A percentile compares a stretch with the other conserved stretches of the same genome.
Evolutionary conservation across 441 rosid genomes (phyloP).

Genomic region (Sinapis alba): DNA sequence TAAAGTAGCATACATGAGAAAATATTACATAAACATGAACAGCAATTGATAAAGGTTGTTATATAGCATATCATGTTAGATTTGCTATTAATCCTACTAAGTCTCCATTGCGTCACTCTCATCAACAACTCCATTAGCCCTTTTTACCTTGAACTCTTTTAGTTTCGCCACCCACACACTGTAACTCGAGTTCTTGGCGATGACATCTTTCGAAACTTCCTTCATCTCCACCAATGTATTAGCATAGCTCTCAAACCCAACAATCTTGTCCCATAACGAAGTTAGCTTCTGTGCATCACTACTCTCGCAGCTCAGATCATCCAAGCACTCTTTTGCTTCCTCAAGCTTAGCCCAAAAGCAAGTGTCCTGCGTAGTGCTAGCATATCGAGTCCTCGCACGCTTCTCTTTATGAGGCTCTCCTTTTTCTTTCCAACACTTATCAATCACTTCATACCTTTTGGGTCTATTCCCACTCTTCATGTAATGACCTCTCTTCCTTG

Average conservation of each 20-base stretch:
- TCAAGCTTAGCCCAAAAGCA: constrained; percentile 87
- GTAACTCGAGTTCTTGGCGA: constrained; percentile 69
- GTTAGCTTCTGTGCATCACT: constrained; percentile 27
- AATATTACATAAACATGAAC: neutral
- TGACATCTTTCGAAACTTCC: constrained; percentile 67
- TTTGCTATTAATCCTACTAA: constrained; percentile 6
- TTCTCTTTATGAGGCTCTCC: constrained; percentile 19
- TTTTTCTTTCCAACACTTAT: constrained; percentile 61
- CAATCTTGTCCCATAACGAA: constrained; percentile 43
- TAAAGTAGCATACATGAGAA: neutral
- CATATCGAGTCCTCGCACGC: constrained; percentile 49
- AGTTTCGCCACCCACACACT: constrained; percentile 52
- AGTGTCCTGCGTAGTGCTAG: constrained; percentile 78
- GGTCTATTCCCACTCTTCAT: constrained; percentile 53
- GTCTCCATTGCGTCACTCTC: constrained; percentile 33
- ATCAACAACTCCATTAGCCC: constrained; percentile 9
- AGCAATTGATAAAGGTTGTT: neutral
- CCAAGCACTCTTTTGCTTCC: constrained; percentile 66
- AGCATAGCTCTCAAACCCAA: constrained; percentile 48
- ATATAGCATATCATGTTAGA: constrained; percentile 22
- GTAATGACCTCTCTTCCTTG: constrained; percentile 51
- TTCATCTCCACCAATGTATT: constrained; percentile 44
- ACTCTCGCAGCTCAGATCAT: constrained; percentile 44
- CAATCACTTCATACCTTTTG: constrained; percentile 66
- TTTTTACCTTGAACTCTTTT: constrained; percentile 39